Evolutionary conservation across 2,329 filamentous ascomycete species (phyloP), one percentile per base, ranked within the genome.

Genomic region (Scytalidium sp.): DNA sequence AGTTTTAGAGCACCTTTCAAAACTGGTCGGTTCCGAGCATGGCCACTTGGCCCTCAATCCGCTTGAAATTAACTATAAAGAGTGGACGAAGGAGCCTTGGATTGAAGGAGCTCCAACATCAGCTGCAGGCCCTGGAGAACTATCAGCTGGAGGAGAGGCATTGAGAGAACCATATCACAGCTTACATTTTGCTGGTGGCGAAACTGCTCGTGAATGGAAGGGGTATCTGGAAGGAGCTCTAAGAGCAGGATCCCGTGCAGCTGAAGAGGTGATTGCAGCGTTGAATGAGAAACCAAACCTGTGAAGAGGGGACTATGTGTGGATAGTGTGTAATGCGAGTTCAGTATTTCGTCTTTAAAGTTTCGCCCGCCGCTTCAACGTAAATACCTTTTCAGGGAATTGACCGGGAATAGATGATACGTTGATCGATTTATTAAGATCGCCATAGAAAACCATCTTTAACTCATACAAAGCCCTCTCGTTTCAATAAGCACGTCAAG

Each of bases 211-310:
- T 2, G 70, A 75, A 50, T 82, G 78, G 78, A 76, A 75, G 47
- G 78, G 79, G 0, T 81, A 81, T 57, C 80, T 83, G 76, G 79
- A 83, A 51, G 79, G 80, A 1, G 79, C 79, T 0, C 64, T 82
- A 11, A 56, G 71, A 6, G 72, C 67, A 44, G 79, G 79, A 1
- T 67, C 78, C 50, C 62, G 73, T 11, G 79, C 67, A 2, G 76
- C 76, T 0, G 60, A 61, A 29, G 74, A 80, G 57, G 72, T 78
- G 3, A 50, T 75, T 15, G 20, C 39, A 23, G 22, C 15, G 11
- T 36, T 50, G 42, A 32, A 7, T 29, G 7, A 7, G 25, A n/a
- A n/a, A n/a, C 25, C 25, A 13, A 48, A 25, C 27, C 45, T 21
- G 25, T 29, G 13, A 29, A 13, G 13, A 29, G 25, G 8, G 13